These are phyloP conservation scores for Mortierella sp. DNA, from an alignment of 371 early-diverging fungal genomes.

Conservation along the genomic window DNA sequence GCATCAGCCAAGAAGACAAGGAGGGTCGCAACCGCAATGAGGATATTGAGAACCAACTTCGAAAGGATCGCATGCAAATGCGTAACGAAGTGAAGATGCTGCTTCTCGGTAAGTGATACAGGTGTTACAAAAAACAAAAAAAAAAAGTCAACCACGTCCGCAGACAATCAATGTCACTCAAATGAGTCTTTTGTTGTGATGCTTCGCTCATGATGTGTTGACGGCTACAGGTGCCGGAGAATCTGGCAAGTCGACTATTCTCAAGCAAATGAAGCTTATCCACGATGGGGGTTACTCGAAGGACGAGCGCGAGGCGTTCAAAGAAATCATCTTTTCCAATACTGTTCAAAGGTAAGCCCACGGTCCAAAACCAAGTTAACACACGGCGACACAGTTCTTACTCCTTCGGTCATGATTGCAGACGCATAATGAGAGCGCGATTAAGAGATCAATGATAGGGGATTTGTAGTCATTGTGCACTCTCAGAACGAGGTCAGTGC, in stretches of 20 bases:
- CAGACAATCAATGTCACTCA: too few relatives aligned
- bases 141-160: too few relatives aligned
- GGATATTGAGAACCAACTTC: slow-evolving; percentile 91
- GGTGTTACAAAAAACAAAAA: slow-evolving; percentile 60
- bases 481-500: too few relatives aligned
- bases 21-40: slow-evolving; percentile 87
- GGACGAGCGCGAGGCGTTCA: slow-evolving; percentile 89
- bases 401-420: background rate
- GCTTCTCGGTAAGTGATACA: slow-evolving; percentile 81
- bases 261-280: slow-evolving; percentile 97
- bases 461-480: too few relatives aligned
- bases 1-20: slow-evolving; percentile 84
- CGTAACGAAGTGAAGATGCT: slow-evolving; percentile 96
- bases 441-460: background rate
- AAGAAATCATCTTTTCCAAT: slow-evolving; percentile 94
- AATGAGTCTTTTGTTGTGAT: too few relatives aligned
- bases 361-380: too few relatives aligned
- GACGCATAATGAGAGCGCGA: too few relatives aligned
- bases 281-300: slow-evolving; percentile 91
- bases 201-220: too few relatives aligned
- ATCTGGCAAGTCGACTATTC: slow-evolving; percentile 97
- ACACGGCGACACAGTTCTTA: too few relatives aligned
- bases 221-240: slow-evolving; percentile 90
- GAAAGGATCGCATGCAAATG: slow-evolving; percentile 78
- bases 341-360: slow-evolving; percentile 79